Conservation (phyloP, 1,139 yeast species). For the Geotrichum europaeum region DNA sequence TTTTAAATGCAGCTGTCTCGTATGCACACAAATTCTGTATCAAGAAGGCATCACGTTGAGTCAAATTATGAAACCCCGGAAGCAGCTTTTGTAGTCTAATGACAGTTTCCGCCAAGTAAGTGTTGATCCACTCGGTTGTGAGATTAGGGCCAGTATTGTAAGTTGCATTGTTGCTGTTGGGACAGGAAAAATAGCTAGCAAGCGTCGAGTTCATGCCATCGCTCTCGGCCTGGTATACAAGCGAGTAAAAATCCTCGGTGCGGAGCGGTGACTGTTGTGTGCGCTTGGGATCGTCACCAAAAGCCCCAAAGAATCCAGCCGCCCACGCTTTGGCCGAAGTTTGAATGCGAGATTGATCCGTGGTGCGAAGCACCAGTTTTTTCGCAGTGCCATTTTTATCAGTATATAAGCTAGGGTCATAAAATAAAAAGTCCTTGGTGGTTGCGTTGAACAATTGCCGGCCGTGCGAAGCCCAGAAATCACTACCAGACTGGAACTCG, state of each 20-base stretch:
- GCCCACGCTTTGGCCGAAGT: conserved; percentile 43
- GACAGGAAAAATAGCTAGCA: conserved; percentile 39
- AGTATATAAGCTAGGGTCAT: conserved; percentile 28
- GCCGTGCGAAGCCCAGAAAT: conserved; percentile 41
- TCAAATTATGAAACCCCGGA: conserved; percentile 39
- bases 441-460: conserved; percentile 33
- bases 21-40: conserved; percentile 45
- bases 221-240: conserved; percentile 35
- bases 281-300: conserved; percentile 29
- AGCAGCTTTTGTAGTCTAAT: conserved; percentile 40
- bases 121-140: conserved; percentile 33
- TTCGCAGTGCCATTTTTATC: conserved; percentile 33
- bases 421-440: conserved; percentile 23
- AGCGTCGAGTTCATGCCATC: conserved; percentile 38
- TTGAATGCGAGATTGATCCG: conserved; percentile 38
- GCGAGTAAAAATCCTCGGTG: conserved; percentile 26
- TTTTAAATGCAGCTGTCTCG: conserved; percentile 46
- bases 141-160: conserved; percentile 24
- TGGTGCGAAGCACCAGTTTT: conserved; percentile 34
- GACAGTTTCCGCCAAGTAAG: conserved; percentile 39
- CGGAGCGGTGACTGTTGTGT: conserved; percentile 12
- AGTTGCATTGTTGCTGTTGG: conserved; percentile 31
- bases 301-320: conserved; percentile 40
- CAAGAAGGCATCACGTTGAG: conserved; percentile 37
- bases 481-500: conserved; percentile 36